Base-by-base conservation (phyloP, 257 asterid genomes). In the Echium plantagineum region DNA sequence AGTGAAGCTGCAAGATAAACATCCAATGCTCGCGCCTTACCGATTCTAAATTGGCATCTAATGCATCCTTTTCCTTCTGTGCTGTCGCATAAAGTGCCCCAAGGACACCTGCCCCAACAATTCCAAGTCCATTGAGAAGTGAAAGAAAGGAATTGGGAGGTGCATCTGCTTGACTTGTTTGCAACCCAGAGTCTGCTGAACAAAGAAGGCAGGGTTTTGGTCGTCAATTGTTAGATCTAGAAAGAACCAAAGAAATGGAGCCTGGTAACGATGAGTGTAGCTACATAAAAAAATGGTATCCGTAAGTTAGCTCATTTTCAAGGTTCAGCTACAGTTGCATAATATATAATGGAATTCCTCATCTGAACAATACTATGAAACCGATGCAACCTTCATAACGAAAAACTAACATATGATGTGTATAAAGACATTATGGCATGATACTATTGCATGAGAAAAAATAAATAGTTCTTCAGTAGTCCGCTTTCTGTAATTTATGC, bases 91-190 rank as follows among this genome's bases (percentile, higher is more conserved):
- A 90, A 21, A 86, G 74, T 64, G 89, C 84, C 67, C 85, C 85
- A 70, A 90, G 85, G 30, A 85, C 71, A 55, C 89, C 95, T 2
- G 93, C 67, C 38, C 84, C 84, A 58, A 79, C 51, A 66, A 84
- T 57, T 69, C 94, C 94, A 21, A 83, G 61, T 60, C 70, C 84
- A 63, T 84, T 77, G 56, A 90, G 71, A 74, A 87, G 77, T 59
- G 94, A 63, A 54, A 84, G 59, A 55, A 76, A 66, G 47, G 9
- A 8, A 35, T 35, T 35, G 15, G 47, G 47, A 2, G 12, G 15
- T 35, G 13, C 47, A 63, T 67, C 75, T 59, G 68, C 85, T 59
- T 70, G 77, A 66, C 58, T 71, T 15, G 74, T 68, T 62, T 65
- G 58, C 62, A 35, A 35, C 10, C 10, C 47, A 35, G 47, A 35